Percentiles rank a stretch among this genome's conserved stretches.
phyloP scores from a whole-genome alignment of 495 filamentous ascomycete genomes.

The Penicillium simplicissimum region DNA sequence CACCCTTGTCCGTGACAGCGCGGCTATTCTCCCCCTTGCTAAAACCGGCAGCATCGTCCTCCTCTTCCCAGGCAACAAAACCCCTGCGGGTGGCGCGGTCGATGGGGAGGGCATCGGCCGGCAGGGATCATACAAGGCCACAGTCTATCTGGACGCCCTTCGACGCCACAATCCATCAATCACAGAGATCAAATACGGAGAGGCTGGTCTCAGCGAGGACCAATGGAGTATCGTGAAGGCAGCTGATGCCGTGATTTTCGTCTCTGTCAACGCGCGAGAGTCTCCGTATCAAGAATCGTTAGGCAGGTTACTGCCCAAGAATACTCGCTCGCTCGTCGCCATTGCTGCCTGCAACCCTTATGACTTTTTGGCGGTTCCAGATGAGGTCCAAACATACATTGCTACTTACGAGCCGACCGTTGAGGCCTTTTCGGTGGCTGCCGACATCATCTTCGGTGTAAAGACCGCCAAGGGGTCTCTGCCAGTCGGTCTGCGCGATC shows the following conservation, averaged over 20 bases:
- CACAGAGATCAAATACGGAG: slow-evolving; percentile 38
- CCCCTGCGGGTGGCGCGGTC: slow-evolving; percentile 45
- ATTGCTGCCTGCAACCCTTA: slow-evolving; percentile 52
- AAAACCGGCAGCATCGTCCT: slow-evolving; percentile 36
- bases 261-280: slow-evolving; percentile 46
- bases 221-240: slow-evolving; percentile 34
- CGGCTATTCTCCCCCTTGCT: slow-evolving; percentile 37
- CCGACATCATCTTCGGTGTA: slow-evolving; percentile 44
- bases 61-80: slow-evolving; percentile 46
- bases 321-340: slow-evolving; percentile 32
- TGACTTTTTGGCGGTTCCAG: slow-evolving; percentile 45
- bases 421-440: slow-evolving; percentile 46
- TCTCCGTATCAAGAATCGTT: slow-evolving; percentile 41
- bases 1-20: slow-evolving; percentile 42
- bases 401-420: slow-evolving; percentile 50
- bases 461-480: slow-evolving; percentile 34
- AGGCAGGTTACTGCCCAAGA: slow-evolving; percentile 36
- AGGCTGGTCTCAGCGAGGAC: slow-evolving; percentile 28
- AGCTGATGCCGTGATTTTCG: slow-evolving; percentile 45
- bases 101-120: slow-evolving; percentile 45
- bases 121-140: slow-evolving; percentile 35
- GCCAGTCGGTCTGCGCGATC: slow-evolving; percentile 31
- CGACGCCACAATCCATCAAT: slow-evolving; percentile 24
- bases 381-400: slow-evolving; percentile 46
- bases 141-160: slow-evolving; percentile 38